Percentiles rank a stretch among this genome's conserved stretches.
phyloP scores from a whole-genome alignment of 257 asterid species.

The Scutellaria galericulata region DNA sequence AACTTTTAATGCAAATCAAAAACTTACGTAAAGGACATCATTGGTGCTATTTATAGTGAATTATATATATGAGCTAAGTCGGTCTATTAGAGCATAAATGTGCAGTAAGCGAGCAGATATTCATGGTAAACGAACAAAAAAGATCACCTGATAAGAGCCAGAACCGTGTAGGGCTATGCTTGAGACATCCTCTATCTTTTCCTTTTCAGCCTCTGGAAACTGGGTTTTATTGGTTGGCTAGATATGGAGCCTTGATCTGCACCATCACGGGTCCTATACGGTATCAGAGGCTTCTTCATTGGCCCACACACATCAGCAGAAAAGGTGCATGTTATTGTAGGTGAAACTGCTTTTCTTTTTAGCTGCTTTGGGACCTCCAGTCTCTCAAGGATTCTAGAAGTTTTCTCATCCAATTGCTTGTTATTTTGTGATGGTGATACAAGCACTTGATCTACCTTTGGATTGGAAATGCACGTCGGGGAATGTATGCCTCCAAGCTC shows the following conservation, averaged over 20 bases:
- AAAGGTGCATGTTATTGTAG: conserved; percentile 48
- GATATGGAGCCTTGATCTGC: conserved; percentile 44
- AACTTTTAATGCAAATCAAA: conserved; percentile 1
- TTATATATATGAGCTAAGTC: background rate
- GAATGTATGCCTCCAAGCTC: conserved; percentile 56
- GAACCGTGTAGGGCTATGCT: conserved; percentile 4
- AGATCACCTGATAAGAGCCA: conserved; percentile 36
- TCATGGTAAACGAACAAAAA: conserved; percentile 22
- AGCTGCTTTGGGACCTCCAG: conserved; percentile 79
- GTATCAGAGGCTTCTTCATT: conserved; percentile 79
- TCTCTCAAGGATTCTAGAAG: conserved; percentile 89
- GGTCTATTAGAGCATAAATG: background rate
- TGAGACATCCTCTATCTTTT: conserved; percentile 46
- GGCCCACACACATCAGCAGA: conserved; percentile 46
- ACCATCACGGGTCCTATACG: conserved; percentile 47
- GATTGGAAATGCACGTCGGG: conserved; percentile 49
- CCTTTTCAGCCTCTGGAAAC: conserved; percentile 72
- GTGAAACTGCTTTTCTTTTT: conserved; percentile 71
- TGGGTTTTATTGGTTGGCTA: conserved; percentile 84
- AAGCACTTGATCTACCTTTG: conserved; percentile 49
- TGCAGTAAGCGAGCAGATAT: conserved; percentile 8
- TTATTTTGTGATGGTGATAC: conserved; percentile 56
- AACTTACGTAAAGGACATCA: conserved; percentile 3
- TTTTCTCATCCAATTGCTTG: conserved; percentile 74
- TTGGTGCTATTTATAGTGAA: background rate